Evolutionary conservation across 2,329 filamentous ascomycete species (phyloP).

Genomic region (Neodidymelliopsis sp.): DNA sequence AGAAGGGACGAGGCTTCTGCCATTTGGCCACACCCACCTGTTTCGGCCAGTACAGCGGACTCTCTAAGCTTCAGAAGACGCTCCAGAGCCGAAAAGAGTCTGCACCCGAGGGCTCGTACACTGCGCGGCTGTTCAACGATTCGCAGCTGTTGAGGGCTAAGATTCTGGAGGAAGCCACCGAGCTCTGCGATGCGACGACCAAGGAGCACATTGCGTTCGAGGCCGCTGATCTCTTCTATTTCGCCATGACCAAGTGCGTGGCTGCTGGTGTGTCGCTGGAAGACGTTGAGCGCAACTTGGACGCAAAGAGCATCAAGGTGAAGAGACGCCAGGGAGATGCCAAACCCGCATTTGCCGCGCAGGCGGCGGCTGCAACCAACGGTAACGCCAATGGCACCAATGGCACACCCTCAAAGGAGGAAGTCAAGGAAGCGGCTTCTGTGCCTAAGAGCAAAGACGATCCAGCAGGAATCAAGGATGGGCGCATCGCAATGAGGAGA

Average conservation of each 20-base stretch:
- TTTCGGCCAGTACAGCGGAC: conserved; percentile 83
- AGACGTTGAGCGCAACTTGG: conserved; percentile 90
- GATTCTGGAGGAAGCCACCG: conserved; percentile 98
- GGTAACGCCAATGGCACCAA: conserved; percentile 20
- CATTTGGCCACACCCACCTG: conserved; percentile 92
- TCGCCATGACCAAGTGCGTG: conserved; percentile 89
- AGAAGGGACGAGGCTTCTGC: conserved; percentile 90
- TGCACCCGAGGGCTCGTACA: conserved; percentile 91
- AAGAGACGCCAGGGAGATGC: conserved; percentile 93
- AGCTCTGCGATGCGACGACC: conserved; percentile 85
- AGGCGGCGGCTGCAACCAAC: conserved; percentile 58
- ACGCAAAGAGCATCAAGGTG: conserved; percentile 94
- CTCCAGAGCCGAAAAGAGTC: conserved; percentile 80
- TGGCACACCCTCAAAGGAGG: conserved; percentile 46
- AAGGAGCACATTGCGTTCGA: conserved; percentile 90
- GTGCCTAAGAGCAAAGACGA: conserved; percentile 62
- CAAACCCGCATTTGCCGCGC: conserved; percentile 90
- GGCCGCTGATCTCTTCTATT: conserved; percentile 94
- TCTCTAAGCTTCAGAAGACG: conserved; percentile 87
- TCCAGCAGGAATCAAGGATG: conserved; percentile 57
- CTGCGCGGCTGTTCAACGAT: conserved; percentile 89
- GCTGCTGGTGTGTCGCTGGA: conserved; percentile 83
- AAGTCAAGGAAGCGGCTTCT: conserved; percentile 60
- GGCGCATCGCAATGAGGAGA: conserved; percentile 82
- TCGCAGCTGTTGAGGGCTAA: conserved; percentile 89